phyloP scores from a whole-genome alignment of 805 yeast genomes.

The Candida dajiaensis region DNA sequence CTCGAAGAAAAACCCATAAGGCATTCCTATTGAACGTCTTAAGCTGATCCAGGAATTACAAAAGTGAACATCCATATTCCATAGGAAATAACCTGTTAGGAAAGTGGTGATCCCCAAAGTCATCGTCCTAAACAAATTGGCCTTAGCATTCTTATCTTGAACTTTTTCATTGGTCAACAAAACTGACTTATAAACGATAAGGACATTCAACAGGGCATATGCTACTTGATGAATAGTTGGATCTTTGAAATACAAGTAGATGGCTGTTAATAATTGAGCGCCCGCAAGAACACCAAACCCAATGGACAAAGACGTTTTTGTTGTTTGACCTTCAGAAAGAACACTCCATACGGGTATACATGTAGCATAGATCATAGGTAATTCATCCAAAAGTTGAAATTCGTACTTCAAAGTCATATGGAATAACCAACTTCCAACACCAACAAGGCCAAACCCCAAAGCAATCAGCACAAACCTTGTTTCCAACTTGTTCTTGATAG shows the following conservation, averaged over 20 bases:
- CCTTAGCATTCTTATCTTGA: constrained; percentile 38
- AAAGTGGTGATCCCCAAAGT: constrained; percentile 56
- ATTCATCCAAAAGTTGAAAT: constrained; percentile 87
- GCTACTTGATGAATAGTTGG: constrained; percentile 88
- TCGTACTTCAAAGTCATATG: constrained; percentile 93
- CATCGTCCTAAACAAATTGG: constrained; percentile 51
- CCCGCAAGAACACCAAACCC: constrained; percentile 44
- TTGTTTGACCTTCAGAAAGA: constrained; percentile 49
- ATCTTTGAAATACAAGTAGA: constrained; percentile 67
- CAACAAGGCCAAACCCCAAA: constrained; percentile 81
- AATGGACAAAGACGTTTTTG: constrained; percentile 33
- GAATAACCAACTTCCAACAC: constrained; percentile 90
- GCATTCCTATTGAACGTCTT: constrained; percentile 70
- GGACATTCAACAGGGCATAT: constrained; percentile 72
- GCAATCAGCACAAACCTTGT: constrained; percentile 64
- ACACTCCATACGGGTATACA: constrained; percentile 90
- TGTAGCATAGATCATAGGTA: constrained; percentile 98
- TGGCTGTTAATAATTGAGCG: constrained; percentile 57
- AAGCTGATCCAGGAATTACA: constrained; percentile 53
- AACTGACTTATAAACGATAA: constrained; percentile 59
- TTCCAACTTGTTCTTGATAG: constrained; percentile 57
- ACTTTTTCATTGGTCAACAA: constrained; percentile 48
- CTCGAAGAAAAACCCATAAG: constrained; percentile 80
- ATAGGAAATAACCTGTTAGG: constrained; percentile 67
- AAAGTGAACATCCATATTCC: constrained; percentile 86